These are phyloP conservation scores for Conticribra weissflogii DNA, from an alignment of 108 stramenopile species.

Conservation along the genomic window DNA sequence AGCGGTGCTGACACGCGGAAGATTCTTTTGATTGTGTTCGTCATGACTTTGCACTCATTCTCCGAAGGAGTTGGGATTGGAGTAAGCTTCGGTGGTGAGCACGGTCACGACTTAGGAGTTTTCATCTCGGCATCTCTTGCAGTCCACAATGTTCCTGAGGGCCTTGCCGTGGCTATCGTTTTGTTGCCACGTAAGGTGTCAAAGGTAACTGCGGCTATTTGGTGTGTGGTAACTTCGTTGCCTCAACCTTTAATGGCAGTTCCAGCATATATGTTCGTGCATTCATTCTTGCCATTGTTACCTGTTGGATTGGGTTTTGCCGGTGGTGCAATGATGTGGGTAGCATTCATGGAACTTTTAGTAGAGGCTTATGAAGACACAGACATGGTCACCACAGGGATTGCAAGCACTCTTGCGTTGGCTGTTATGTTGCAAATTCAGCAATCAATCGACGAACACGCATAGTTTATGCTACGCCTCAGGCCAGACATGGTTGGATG, in stretches of 20 bases:
- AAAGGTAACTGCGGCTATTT: conserved; percentile 88
- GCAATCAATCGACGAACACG: conserved; percentile 59
- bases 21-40: conserved; percentile 93
- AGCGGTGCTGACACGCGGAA: conserved; percentile 89
- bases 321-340: conserved; percentile 98
- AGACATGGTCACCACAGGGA: conserved; percentile 72
- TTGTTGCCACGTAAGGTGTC: conserved; percentile 89
- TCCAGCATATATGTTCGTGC: conserved; percentile 95
- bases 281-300: conserved; percentile 91
- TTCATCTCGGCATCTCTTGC: conserved; percentile 97
- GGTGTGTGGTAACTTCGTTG: conserved; percentile 93
- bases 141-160: conserved; percentile 99
- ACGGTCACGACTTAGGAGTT: conserved; percentile 89
- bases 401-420: conserved; percentile 63
- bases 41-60: conserved; percentile 98
- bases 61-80: conserved; percentile 87
- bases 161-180: conserved; percentile 96
- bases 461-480: too few species aligned
- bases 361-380: conserved; percentile 93
- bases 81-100: conserved; percentile 45
- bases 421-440: conserved; percentile 70
- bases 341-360: conserved; percentile 93
- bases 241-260: conserved; percentile 99
- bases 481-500: too few species aligned
- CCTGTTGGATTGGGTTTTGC: conserved; percentile 98